These are phyloP conservation scores for Cryptococcus sp. DNA, from an alignment of 1,284 basidiomycete species.

Conservation along the genomic window DNA sequence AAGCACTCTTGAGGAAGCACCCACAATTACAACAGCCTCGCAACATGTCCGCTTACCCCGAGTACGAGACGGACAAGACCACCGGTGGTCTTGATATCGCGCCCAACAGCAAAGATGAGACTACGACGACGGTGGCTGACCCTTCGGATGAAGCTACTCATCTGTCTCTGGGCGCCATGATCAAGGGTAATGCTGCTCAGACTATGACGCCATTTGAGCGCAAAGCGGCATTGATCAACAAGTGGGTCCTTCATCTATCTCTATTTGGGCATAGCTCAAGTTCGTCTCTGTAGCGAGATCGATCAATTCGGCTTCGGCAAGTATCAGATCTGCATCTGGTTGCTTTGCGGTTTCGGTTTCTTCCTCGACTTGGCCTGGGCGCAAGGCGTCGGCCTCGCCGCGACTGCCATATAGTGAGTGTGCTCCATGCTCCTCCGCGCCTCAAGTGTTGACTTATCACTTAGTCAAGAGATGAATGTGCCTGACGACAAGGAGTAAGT, in stretches of 20 bases:
- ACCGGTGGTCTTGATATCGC: too few species aligned
- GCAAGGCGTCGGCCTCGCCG: constrained; percentile 38
- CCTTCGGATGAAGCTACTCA: not conserved
- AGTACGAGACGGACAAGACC: too few species aligned
- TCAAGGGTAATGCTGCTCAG: constrained; percentile 28
- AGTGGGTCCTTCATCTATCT: constrained; percentile 25
- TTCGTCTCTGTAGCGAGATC: constrained; percentile 6
- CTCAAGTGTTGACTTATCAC: not conserved
- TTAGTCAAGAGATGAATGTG: constrained; percentile 43
- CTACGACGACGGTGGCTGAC: not conserved
- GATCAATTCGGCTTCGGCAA: constrained; percentile 31
- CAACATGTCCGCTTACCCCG: too few species aligned
- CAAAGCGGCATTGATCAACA: constrained; percentile 45
- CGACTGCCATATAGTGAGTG: constrained; percentile 23
- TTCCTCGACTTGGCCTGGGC: constrained; percentile 46
- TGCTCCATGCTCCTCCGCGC: too few species aligned
- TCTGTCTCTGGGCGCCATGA: constrained; percentile 19
- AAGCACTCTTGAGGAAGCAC: too few species aligned
- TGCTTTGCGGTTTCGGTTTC: constrained; percentile 39
- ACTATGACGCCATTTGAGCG: constrained; percentile 38
- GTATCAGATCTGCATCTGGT: constrained; percentile 35
- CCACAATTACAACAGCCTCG: too few species aligned
- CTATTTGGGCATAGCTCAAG: not conserved
- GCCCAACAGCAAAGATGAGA: too few species aligned
- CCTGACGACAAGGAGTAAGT: constrained; percentile 19